phyloP scores from a whole-genome alignment of 129 eudicot genomes.

The Silybum marianum region DNA sequence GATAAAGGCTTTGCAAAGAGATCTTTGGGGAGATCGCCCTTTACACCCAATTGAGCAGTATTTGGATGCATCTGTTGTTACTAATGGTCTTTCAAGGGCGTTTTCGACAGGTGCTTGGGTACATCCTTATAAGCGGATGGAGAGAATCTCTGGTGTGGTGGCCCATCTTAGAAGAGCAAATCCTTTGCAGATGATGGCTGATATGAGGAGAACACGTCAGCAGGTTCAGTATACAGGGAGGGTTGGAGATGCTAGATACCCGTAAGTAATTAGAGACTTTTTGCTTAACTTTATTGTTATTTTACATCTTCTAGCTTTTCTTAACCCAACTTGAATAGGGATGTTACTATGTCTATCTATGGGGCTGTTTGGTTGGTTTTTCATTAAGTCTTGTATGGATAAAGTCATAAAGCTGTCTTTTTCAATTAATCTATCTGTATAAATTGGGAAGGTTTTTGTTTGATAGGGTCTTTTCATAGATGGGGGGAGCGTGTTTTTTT shows the following conservation, averaged over 20 bases:
- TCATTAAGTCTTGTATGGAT: no score
- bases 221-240: conserved; percentile 84
- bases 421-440: no score
- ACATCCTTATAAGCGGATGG: conserved; percentile 78
- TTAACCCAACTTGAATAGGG: background rate
- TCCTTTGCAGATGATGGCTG: conserved; percentile 81
- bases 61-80: conserved; percentile 81
- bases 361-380: no score
- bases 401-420: no score
- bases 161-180: conserved; percentile 84
- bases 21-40: conserved; percentile 64
- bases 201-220: conserved; percentile 88
- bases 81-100: conserved; percentile 91
- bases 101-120: conserved; percentile 93
- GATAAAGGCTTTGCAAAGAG: conserved; percentile 82
- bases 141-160: conserved; percentile 84
- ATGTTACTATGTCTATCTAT: background rate
- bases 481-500: no score
- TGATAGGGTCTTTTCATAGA: no score
- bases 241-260: conserved; percentile 96
- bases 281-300: background rate
- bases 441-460: no score
- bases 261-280: conserved; percentile 50
- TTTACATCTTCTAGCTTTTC: background rate
- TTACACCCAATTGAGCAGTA: conserved; percentile 65